Evolutionary conservation across 306 rosid genomes (phyloP).

Genomic region (Cercis canadensis): DNA sequence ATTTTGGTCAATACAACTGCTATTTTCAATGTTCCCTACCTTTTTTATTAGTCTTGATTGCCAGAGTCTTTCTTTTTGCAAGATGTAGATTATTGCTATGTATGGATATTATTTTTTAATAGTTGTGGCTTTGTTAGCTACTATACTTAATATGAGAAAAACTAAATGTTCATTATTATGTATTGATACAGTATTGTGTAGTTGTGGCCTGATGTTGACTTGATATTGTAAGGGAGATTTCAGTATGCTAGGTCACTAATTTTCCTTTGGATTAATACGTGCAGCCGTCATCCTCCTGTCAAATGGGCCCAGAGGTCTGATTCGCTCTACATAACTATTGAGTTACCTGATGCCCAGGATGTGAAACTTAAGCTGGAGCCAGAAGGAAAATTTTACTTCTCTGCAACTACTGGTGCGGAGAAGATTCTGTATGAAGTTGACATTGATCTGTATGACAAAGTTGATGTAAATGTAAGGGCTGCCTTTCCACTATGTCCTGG

Average conservation of each 20-base stretch:
- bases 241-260: not conserved
- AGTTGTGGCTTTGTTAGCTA: too few species aligned
- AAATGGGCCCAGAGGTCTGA: conserved; percentile 83
- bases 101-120: too few species aligned
- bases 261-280: conserved; percentile 23
- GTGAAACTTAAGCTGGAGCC: conserved; percentile 72
- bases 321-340: conserved; percentile 59
- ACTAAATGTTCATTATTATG: not conserved
- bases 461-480: conserved; percentile 53
- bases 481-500: not conserved
- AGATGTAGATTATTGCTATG: not conserved
- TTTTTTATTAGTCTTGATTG: not conserved
- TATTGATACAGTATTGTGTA: not conserved
- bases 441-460: conserved; percentile 61
- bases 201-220: not conserved
- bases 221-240: not conserved
- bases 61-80: not conserved
- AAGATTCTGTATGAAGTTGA: conserved; percentile 65
- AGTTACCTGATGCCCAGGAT: conserved; percentile 71
- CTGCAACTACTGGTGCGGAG: conserved; percentile 57
- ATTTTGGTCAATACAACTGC: not conserved
- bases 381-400: conserved; percentile 72
- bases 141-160: too few species aligned
- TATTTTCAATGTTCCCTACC: not conserved
- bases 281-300: conserved; percentile 76